Evolutionary conservation across 176 grass and related monocot genomes (phyloP).

Genomic region (Triticum monococcum): DNA sequence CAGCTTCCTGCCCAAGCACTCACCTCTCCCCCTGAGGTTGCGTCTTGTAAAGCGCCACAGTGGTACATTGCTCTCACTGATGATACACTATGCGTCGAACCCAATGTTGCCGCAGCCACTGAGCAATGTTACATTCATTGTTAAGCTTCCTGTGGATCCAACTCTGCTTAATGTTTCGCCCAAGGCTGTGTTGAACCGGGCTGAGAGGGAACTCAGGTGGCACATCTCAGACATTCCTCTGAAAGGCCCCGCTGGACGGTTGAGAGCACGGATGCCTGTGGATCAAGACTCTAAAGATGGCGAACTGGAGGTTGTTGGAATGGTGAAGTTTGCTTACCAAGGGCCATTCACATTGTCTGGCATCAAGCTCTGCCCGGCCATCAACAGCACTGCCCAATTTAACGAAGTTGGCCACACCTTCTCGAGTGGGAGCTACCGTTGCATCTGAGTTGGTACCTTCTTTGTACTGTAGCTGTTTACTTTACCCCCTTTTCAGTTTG

Average conservation of each 20-base stretch:
- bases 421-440: conserved; percentile 80
- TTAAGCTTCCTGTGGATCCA: conserved; percentile 90
- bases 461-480: conserved; percentile 32
- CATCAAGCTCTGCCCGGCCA: conserved; percentile 69
- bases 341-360: conserved; percentile 80
- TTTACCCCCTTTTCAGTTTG: conserved; percentile 25
- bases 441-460: conserved; percentile 59
- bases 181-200: conserved; percentile 83
- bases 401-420: conserved; percentile 84
- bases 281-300: conserved; percentile 88
- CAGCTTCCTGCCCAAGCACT: conserved; percentile 79
- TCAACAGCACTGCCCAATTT: conserved; percentile 65
- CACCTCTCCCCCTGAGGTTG: conserved; percentile 75
- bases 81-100: conserved; percentile 91
- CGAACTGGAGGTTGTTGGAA: conserved; percentile 80
- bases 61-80: conserved; percentile 78
- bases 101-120: conserved; percentile 74
- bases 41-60: conserved; percentile 87
- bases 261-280: conserved; percentile 89
- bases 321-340: conserved; percentile 85
- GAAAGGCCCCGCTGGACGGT: conserved; percentile 60
- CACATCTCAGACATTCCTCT: conserved; percentile 80
- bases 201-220: conserved; percentile 85
- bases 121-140: conserved; percentile 75
- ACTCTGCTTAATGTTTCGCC: conserved; percentile 81